Base-by-base conservation (phyloP, 768 basidiomycete species). In the Termitomyces sp. region DNA sequence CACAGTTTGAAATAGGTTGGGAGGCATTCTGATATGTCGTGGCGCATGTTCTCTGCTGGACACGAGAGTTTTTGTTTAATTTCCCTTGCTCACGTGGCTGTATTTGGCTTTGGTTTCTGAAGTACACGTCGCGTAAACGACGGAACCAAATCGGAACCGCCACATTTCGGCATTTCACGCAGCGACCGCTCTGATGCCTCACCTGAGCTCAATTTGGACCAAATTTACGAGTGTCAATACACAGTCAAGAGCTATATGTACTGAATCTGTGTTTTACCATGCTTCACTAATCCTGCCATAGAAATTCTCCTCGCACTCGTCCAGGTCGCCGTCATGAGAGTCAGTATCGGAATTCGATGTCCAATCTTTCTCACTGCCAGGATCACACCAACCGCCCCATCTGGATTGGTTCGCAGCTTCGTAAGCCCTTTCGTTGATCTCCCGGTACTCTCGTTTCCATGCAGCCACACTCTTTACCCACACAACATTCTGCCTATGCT, bases 1-100 rank as follows among this genome's bases (percentile, higher is more conserved):
- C 59, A 86, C 68, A 69, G 78, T 79, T 60, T 79, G 79, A 62
- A 76, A 76, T n/a, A 77, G 74, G 57, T 72, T 74, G 32, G 71
- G 63, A 31, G 66, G 65, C 65, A 67, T 65, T 57, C 47, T 50
- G 37, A 42, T 46, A 62, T 38, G 51, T 59, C 61, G 61, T 65
- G 61, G 59, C 61, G 61, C 57, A 60, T 51, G 52, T 60, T 40
- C 15, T 45, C 20, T 10, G 40, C 17, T 17, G 40, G 5, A 15
- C 40, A 42, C 40, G 40, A 42, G 15, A 42, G 40, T 25, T 34
- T 38, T 51, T 20, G 17, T 59, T 59, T 29, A 36, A 47, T 53
- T 47, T 34, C 51, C 32, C 14, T 20, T 11, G 14, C n/a, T 4
- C 59, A 60, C 59, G 59, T 60, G 59, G 46, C 29, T n/a, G n/a